Evolutionary conservation across 2,329 filamentous ascomycete genomes (phyloP), one percentile per base, ranked within the genome.

Genomic region (Paraconiothyrium sp.): DNA sequence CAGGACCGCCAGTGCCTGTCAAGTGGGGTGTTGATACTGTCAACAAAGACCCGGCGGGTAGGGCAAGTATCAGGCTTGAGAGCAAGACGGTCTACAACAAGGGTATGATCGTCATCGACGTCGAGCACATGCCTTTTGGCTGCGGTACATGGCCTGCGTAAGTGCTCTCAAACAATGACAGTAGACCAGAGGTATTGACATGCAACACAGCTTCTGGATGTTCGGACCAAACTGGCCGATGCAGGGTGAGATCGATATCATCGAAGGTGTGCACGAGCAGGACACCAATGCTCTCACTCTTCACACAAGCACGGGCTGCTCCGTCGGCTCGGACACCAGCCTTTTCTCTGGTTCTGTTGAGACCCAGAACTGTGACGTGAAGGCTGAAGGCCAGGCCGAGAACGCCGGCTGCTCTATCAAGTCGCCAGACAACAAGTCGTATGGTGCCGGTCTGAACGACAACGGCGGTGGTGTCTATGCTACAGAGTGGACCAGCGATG

Each of bases 401-500:
- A 83, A 80, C 59, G 75, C 72, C n/a, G 80, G 79, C 57, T 82
- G 81, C 66, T 74, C 74, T n/a, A 80, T 83, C 59, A 72, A 74
- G 39, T 80, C 81, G 30, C 69, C 79, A 20, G 66, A 73, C 35
- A 75, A 78, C 27, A 66, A 71, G 39, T 79, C 76, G 56, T 89
- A 83, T 59, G 88, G 88, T 39, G 74, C 76, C 4, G 81, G 76
- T 0, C 85, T 90, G 76, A 90, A 85, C 71, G 57, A 66, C 14
- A 79, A 76, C 57, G 70, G 71, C 30, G 83, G 83, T 54, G 81
- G 78, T 52, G 79, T 84, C 49, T 84, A 80, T 65, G 83, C 81
- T 22, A 82, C 79, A 14, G 72, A 80, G 62, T 97, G 93, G 92
- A 92, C 90, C 1, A 84, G 85, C 34, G 75, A 85, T 0, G 84